Evolutionary conservation across 768 basidiomycete genomes (phyloP), one percentile per base, ranked within the genome.

Genomic region (Tulasnella sp.): DNA sequence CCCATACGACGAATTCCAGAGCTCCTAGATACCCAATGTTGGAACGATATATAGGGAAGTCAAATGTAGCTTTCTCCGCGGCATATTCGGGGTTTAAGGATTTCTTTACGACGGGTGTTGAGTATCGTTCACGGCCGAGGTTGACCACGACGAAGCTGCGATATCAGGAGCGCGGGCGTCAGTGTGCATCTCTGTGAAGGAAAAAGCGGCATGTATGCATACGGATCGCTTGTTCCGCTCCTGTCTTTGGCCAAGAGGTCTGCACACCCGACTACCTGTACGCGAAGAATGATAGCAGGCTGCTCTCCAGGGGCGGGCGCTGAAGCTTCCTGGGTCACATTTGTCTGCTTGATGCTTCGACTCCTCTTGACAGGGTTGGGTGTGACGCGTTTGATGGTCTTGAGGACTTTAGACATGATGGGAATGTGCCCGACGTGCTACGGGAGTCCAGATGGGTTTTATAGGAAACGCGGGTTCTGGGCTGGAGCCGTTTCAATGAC

Each of bases 1-100:
- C 96, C 96, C 97, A 99, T 0, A 96, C 86, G 15, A 97, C 90
- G 40, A 94, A 85, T 83, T 98, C 96, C 58, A 98, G 80, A 1
- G 87, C 89, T 40, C 92, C 91, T 5, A 93, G 86, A 67, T 85
- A 85, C 79, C 92, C 91, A 0, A 91, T 90, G 36, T 92, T 86
- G 19, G 90, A 91, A 22, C 91, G 85, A 79, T 92, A 93, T 22
- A 97, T 86, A 0, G 94, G 92, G 79, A 96, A 94, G 77, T 97
- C 93, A 81, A 96, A 98, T 0, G 94, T 96, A 14, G 93, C 90
- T 79, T 92, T 89, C 77, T 89, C 89, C 14, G 90, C 78, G 0
- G 85, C 79, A 78, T 88, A 97, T 0, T 83, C 81, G 4, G 95
- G 96, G 79, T 91, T 91, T 29, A 90, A 79, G 0, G 86, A 91